Evolutionary conservation across 2,329 filamentous ascomycete genomes (phyloP).

Genomic region (Thelonectria olida): DNA sequence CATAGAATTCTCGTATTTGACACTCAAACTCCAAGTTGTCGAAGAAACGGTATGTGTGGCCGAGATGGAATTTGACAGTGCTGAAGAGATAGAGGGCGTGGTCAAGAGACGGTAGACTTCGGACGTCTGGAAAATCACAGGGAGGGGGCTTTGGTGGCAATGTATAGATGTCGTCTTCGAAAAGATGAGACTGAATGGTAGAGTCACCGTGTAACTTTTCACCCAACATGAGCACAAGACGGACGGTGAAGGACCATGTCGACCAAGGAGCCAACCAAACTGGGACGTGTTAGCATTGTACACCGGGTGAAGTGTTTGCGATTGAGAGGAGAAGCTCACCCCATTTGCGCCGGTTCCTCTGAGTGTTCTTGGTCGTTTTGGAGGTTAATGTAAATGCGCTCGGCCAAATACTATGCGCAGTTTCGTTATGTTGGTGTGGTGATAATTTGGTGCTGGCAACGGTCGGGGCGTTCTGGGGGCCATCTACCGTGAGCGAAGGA

Average conservation of each 20-base stretch:
- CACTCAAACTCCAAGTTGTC: conserved; percentile 44
- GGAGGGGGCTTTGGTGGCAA: conserved; percentile 30
- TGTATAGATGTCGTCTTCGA: conserved; percentile 43
- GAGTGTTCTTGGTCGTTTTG: conserved; percentile 40
- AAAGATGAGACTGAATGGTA: conserved; percentile 29
- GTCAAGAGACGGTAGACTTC: conserved; percentile 45
- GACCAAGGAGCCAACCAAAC: conserved; percentile 46
- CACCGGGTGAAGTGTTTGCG: rapidly evolving
- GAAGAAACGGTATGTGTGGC: conserved; percentile 47
- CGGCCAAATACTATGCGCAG: conserved; percentile 37
- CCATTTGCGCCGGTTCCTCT: conserved; percentile 45
- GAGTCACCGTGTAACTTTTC: conserved; percentile 40
- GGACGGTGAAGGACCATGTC: conserved; percentile 46
- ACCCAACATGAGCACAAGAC: conserved; percentile 43
- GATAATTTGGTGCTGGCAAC: conserved; percentile 6
- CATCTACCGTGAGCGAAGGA: conserved; percentile 29
- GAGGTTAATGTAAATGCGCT: conserved; percentile 42
- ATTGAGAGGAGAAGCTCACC: conserved; percentile 37
- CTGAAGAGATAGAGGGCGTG: conserved; percentile 45
- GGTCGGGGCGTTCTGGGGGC: conserved; percentile 11
- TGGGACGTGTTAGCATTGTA: not conserved
- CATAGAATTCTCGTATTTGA: conserved; percentile 38
- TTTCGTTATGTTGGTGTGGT: conserved; percentile 5
- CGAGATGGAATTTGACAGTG: conserved; percentile 50
- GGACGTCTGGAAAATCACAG: conserved; percentile 41